Evolutionary conservation across 2,329 filamentous ascomycete genomes (phyloP).

Genomic region (Colletotrichum orbiculare): DNA sequence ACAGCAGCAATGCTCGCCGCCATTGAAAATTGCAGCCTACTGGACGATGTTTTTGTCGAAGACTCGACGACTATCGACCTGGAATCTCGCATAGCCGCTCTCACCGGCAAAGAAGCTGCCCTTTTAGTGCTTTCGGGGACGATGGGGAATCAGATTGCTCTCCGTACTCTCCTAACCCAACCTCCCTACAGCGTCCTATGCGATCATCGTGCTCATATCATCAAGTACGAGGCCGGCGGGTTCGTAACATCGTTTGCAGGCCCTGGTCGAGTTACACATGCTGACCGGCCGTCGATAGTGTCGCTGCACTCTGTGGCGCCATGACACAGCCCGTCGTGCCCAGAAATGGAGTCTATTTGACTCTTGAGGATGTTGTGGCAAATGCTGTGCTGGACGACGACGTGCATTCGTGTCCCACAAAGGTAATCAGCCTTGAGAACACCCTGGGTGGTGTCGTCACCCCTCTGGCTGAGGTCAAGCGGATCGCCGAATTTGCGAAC

Average conservation of each 20-base stretch:
- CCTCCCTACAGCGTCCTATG: constrained; percentile 85
- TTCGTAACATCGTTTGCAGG: constrained; percentile 43
- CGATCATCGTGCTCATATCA: constrained; percentile 82
- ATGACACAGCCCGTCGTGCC: constrained; percentile 75
- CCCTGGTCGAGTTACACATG: not conserved
- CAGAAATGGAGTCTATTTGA: constrained; percentile 77
- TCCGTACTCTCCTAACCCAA: constrained; percentile 80
- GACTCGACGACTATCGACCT: constrained; percentile 82
- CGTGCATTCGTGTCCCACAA: constrained; percentile 82
- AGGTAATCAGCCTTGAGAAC: constrained; percentile 86
- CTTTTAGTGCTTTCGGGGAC: constrained; percentile 90
- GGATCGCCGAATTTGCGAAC: constrained; percentile 78
- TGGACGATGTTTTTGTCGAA: constrained; percentile 87
- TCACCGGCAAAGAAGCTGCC: constrained; percentile 80
- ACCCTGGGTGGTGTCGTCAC: constrained; percentile 84
- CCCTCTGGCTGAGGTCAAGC: constrained; percentile 76
- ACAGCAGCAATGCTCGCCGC: constrained; percentile 85
- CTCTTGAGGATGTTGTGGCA: constrained; percentile 78
- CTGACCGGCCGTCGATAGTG: constrained; percentile 48
- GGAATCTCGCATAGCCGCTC: constrained; percentile 77
- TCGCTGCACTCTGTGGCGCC: constrained; percentile 78
- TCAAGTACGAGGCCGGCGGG: constrained; percentile 74
- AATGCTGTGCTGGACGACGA: constrained; percentile 74
- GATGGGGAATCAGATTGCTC: constrained; percentile 91
- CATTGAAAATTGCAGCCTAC: constrained; percentile 77